These are phyloP conservation scores for Penicillium hesseltinei DNA, from an alignment of 2,329 filamentous ascomycete genomes.

Conservation along the genomic window DNA sequence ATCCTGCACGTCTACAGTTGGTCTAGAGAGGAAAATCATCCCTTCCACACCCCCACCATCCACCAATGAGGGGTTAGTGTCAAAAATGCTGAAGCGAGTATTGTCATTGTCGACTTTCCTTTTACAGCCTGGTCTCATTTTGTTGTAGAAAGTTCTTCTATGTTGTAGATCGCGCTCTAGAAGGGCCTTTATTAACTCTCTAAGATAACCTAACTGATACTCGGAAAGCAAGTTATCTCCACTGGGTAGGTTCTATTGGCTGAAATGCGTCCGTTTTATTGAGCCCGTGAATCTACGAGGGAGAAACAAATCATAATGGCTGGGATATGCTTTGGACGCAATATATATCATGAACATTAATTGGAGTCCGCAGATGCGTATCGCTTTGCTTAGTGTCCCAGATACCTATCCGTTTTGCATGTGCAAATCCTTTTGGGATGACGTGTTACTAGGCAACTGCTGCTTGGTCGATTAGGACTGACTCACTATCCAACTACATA, in stretches of 20 bases:
- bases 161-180: background rate
- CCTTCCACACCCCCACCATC: background rate
- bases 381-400: background rate
- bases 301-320: background rate
- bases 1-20: conserved; percentile 2
- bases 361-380: too few species aligned
- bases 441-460: background rate
- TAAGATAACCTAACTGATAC: background rate
- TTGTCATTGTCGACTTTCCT: background rate
- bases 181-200: background rate
- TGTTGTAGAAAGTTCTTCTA: background rate
- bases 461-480: background rate
- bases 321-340: background rate
- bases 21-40: background rate
- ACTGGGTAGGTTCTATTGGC: conserved; percentile 62
- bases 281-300: background rate
- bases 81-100: background rate
- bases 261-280: conserved; percentile 76
- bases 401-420: background rate
- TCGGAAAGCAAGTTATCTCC: conserved; percentile 42
- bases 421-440: background rate
- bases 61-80: background rate
- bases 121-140: background rate
- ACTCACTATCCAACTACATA: background rate
- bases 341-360: too few species aligned